These are phyloP conservation scores for Macadamia integrifolia DNA, from an alignment of 164 flowering plant species.

Conservation along the genomic window DNA sequence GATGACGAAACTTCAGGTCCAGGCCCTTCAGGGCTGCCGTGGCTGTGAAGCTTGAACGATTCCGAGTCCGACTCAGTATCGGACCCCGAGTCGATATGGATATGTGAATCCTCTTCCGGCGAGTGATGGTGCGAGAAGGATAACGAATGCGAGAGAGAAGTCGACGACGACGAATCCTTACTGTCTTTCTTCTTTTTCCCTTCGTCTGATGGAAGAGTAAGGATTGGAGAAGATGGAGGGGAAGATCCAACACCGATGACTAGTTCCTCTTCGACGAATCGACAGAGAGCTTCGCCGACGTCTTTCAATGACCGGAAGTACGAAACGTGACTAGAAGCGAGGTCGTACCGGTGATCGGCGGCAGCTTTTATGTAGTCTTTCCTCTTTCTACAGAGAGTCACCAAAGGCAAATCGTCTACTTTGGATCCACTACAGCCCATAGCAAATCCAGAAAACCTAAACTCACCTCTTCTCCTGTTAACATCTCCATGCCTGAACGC, in stretches of 20 bases:
- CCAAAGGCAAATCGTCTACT: slow-evolving; percentile 58
- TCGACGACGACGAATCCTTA: slow-evolving; percentile 28
- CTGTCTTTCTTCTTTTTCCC: slow-evolving; percentile 30
- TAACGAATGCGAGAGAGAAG: slow-evolving; percentile 38
- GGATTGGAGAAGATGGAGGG: slow-evolving; percentile 53
- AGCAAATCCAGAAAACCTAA: slow-evolving; percentile 15
- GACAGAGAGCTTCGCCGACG: slow-evolving; percentile 68
- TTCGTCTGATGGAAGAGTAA: slow-evolving; percentile 59
- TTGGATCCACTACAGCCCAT: slow-evolving; percentile 95
- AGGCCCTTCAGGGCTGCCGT: background rate
- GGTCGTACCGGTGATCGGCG: slow-evolving; percentile 53
- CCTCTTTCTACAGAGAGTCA: slow-evolving; percentile 73
- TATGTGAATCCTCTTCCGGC: slow-evolving; percentile 32
- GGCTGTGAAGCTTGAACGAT: slow-evolving; percentile 31
- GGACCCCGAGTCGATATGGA: slow-evolving; percentile 42
- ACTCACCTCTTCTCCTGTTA: background rate
- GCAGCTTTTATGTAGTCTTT: slow-evolving; percentile 65
- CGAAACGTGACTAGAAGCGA: slow-evolving; percentile 73
- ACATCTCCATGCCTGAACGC: slow-evolving; percentile 9
- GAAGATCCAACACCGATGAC: slow-evolving; percentile 27
- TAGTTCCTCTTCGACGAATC: slow-evolving; percentile 77
- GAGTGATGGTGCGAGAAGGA: slow-evolving; percentile 14
- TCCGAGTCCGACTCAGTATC: slow-evolving; percentile 16
- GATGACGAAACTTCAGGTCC: background rate
- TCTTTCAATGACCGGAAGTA: slow-evolving; percentile 57